Conservation (phyloP, 1,139 yeast species). For the Scheffersomyces insectosa region DNA sequence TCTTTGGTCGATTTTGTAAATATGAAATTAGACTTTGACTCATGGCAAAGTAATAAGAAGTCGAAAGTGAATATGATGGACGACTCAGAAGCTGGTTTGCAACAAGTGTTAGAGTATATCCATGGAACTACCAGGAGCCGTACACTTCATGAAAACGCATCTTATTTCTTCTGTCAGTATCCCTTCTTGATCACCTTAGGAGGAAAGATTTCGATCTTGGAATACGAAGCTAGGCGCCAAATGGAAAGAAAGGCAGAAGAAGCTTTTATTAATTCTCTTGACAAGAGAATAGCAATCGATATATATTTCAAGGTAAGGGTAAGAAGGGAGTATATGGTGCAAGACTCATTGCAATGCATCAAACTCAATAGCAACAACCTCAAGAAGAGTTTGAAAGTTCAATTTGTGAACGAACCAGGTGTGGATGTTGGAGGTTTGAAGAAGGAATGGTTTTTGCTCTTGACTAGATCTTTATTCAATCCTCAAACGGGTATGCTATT, state of each 20-base stretch:
- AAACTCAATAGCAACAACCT: conserved; percentile 58
- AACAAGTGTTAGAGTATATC: conserved; percentile 47
- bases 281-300: conserved; percentile 59
- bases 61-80: conserved; percentile 1
- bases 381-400: conserved; percentile 73
- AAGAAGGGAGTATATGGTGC: conserved; percentile 64
- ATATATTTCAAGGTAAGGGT: conserved; percentile 69
- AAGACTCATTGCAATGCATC: conserved; percentile 74
- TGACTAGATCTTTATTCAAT: conserved; percentile 68
- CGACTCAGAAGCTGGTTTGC: conserved; percentile 27
- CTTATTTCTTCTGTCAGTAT: conserved; percentile 70
- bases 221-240: conserved; percentile 76
- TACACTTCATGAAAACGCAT: conserved; percentile 20
- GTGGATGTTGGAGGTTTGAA: conserved; percentile 92
- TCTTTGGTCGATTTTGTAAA: conserved; percentile 79
- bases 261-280: conserved; percentile 77
- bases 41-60: conserved; percentile 60
- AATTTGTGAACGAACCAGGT: conserved; percentile 85
- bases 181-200: conserved; percentile 85
- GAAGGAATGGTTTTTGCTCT: conserved; percentile 86
- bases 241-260: conserved; percentile 91
- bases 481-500: conserved; percentile 64
- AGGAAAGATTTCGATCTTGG: conserved; percentile 75
- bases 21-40: conserved; percentile 74
- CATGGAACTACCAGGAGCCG: conserved; percentile 32